A percentile compares a stretch with the other conserved stretches of the same genome.
Conservation (phyloP, 1,284 basidiomycete species). For the Rhizoctonia solani region DNA sequence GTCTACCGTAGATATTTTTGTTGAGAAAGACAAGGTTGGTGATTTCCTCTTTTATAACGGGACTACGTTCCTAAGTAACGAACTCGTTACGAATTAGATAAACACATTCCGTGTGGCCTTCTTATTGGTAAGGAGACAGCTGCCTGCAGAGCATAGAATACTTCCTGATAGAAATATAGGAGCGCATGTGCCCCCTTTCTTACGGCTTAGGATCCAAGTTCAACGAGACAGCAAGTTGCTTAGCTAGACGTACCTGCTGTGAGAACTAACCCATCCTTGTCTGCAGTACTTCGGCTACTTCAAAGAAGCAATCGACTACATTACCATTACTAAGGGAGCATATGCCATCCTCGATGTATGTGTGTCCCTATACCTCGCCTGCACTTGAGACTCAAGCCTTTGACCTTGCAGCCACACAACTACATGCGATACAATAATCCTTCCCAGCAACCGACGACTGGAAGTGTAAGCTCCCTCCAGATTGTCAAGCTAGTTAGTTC, state of each 20-base stretch:
- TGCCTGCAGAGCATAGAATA: background rate
- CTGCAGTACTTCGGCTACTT: no score
- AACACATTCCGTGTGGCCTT: slow-evolving; percentile 57
- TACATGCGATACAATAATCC: slow-evolving; percentile 55
- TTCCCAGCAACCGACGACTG: slow-evolving; percentile 51
- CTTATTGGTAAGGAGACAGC: slow-evolving; percentile 45
- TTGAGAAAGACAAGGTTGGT: slow-evolving; percentile 51
- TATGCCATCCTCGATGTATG: slow-evolving; percentile 50
- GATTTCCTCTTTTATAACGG: no score
- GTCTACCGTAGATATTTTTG: slow-evolving; percentile 54
- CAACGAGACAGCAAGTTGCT: no score
- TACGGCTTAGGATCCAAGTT: no score
- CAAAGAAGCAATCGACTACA: slow-evolving; percentile 54
- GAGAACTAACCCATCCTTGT: no score
- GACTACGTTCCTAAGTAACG: no score
- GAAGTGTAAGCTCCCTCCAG: slow-evolving; percentile 47
- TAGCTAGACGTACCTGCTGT: no score
- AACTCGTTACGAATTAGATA: slow-evolving; percentile 40
- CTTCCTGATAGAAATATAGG: slow-evolving; percentile 46
- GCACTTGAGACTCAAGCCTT: slow-evolving; percentile 38
- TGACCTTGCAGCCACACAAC: slow-evolving; percentile 47
- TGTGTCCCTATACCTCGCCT: background rate
- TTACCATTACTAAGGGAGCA: slow-evolving; percentile 50
- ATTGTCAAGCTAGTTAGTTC: background rate
- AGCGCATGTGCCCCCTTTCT: no score